phyloP scores from a whole-genome alignment of 2,329 filamentous ascomycete genomes.

The Paramyrothecium sp. region DNA sequence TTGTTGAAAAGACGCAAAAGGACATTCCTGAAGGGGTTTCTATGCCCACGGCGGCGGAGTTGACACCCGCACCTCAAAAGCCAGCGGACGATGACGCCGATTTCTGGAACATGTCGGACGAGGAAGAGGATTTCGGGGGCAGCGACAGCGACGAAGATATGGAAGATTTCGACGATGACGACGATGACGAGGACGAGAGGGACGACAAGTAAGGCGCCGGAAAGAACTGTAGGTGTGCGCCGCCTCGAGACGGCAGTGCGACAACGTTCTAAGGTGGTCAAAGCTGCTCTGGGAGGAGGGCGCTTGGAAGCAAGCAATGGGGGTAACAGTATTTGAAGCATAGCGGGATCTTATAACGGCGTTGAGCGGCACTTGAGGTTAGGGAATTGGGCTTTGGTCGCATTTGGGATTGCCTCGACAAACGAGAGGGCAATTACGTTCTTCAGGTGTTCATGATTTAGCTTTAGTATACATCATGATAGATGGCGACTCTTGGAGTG shows the following conservation, averaged over 20 bases:
- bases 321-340: background rate
- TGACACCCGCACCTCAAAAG: slow-evolving; percentile 60
- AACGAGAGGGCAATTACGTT: background rate
- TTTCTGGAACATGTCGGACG: slow-evolving; percentile 77
- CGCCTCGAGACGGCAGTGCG: background rate
- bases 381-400: background rate
- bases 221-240: background rate
- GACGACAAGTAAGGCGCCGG: slow-evolving; percentile 37
- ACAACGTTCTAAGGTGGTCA: background rate
- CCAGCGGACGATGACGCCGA: slow-evolving; percentile 67
- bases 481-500: background rate
- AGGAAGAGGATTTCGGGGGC: slow-evolving; percentile 76
- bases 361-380: background rate
- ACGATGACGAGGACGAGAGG: slow-evolving; percentile 54
- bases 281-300: background rate
- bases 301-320: too few species aligned
- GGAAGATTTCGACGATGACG: slow-evolving; percentile 58
- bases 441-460: background rate
- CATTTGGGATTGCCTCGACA: background rate
- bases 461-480: background rate
- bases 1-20: slow-evolving; percentile 70
- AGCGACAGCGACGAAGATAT: slow-evolving; percentile 67
- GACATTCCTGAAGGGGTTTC: slow-evolving; percentile 78
- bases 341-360: slow-evolving; percentile 3
- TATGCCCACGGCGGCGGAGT: slow-evolving; percentile 75